Conservation (phyloP, 2,329 filamentous ascomycete genomes). For the Diaporthe caulivora region DNA sequence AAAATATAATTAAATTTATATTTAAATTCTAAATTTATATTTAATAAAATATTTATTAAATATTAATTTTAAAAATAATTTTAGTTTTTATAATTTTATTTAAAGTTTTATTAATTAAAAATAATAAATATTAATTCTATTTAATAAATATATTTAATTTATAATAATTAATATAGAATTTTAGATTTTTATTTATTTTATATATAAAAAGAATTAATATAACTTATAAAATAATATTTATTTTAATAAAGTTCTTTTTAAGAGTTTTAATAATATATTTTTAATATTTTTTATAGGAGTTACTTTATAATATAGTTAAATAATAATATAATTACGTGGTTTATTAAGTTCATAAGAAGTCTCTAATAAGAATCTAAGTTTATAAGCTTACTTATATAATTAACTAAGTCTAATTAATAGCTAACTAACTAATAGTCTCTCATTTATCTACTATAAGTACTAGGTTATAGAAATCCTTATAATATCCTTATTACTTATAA, state of each 20-base stretch:
- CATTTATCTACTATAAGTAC: too few relatives aligned
- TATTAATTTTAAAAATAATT: neutral
- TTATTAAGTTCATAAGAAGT: too few relatives aligned
- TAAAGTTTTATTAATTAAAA: neutral
- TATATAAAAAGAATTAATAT: neutral
- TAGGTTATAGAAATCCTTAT: too few relatives aligned
- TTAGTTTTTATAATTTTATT: neutral
- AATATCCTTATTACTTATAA: too few relatives aligned
- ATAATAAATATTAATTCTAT: neutral
- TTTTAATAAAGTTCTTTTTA: neutral
- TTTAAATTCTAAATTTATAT: neutral
- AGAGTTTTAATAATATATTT: neutral
- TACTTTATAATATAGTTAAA: too few relatives aligned
- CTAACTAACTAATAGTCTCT: too few relatives aligned
- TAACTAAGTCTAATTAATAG: too few relatives aligned
- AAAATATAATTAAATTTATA: neutral
- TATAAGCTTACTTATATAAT: too few relatives aligned
- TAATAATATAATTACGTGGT: too few relatives aligned
- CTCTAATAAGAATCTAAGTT: too few relatives aligned
- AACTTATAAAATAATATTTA: neutral
- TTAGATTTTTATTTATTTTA: neutral
- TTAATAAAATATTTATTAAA: neutral
- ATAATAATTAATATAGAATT: conserved; percentile 8
- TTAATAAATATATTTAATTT: neutral
- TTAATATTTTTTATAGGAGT: neutral